A percentile compares a stretch with the other conserved stretches of the same genome.
These are phyloP conservation scores for Orbilia ellipsospora DNA, from an alignment of 2,329 filamentous ascomycete genomes.

Conservation along the genomic window DNA sequence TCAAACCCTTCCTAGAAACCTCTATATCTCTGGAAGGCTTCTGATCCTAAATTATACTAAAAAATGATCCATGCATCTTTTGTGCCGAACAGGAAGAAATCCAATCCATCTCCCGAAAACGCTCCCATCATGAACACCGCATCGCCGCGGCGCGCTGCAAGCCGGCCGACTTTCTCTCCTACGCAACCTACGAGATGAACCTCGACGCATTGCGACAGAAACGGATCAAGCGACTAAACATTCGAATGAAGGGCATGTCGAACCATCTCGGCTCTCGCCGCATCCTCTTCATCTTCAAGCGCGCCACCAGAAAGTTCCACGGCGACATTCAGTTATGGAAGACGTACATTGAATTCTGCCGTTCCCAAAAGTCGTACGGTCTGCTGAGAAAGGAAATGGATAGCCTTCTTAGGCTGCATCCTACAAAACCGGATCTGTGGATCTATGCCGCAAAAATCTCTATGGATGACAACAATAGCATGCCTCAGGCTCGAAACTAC, in stretches of 20 bases:
- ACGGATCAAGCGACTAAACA: constrained; percentile 80
- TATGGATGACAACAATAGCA: constrained; percentile 83
- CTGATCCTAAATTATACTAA: constrained; percentile 11
- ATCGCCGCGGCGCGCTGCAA: constrained; percentile 83
- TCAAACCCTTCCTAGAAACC: too few relatives aligned
- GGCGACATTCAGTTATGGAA: constrained; percentile 86
- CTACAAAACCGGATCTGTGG: constrained; percentile 85
- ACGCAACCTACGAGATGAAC: constrained; percentile 76
- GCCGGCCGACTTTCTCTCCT: constrained; percentile 82
- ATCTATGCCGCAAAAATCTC: constrained; percentile 81
- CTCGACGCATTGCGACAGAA: constrained; percentile 82
- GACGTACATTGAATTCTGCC: constrained; percentile 85
- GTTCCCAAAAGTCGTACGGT: constrained; percentile 74
- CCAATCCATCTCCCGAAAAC: constrained; percentile 84
- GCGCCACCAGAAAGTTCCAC: constrained; percentile 84
- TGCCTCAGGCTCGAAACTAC: constrained; percentile 83
- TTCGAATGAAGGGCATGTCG: constrained; percentile 70
- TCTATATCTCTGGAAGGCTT: not conserved
- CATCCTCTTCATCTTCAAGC: constrained; percentile 88
- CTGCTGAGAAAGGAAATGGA: constrained; percentile 74
- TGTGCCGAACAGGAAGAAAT: constrained; percentile 78
- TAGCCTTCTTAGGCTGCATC: constrained; percentile 83
- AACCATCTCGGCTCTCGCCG: constrained; percentile 80
- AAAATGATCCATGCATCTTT: not conserved
- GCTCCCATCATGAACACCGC: constrained; percentile 92